phyloP scores from a whole-genome alignment of 148 eudicot genomes.

The Rhododendron griersonianum region DNA sequence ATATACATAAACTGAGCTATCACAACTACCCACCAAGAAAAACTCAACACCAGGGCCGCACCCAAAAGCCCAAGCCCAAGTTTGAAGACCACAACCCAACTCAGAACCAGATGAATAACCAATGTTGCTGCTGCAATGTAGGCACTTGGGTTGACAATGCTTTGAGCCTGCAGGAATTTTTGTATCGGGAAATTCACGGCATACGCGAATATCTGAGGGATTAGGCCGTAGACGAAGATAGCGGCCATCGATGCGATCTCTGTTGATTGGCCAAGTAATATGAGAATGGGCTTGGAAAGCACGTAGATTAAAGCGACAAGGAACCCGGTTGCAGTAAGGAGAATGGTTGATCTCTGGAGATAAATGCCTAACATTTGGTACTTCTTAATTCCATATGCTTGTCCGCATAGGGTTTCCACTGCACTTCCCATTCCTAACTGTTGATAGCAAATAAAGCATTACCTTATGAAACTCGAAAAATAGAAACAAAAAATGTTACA shows the following conservation, averaged over 20 bases:
- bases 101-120: slow-evolving; percentile 11
- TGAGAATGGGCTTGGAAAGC: slow-evolving; percentile 15
- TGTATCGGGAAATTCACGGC: slow-evolving; percentile 29
- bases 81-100: slow-evolving; percentile 14
- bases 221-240: slow-evolving; percentile 18
- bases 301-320: no score
- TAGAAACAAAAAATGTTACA: no score
- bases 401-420: slow-evolving; percentile 63
- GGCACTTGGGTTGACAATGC: slow-evolving; percentile 22
- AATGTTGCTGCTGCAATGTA: slow-evolving; percentile 10
- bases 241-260: slow-evolving; percentile 19
- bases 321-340: slow-evolving; percentile 17
- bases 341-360: slow-evolving; percentile 28
- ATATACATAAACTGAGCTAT: slow-evolving; percentile 22
- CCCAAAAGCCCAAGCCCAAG: slow-evolving; percentile 25
- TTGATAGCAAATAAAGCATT: neutral
- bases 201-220: slow-evolving; percentile 29
- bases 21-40: slow-evolving; percentile 26
- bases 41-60: slow-evolving; percentile 11
- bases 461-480: no score
- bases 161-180: slow-evolving; percentile 35
- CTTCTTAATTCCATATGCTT: slow-evolving; percentile 53
- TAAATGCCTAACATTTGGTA: slow-evolving; percentile 56
- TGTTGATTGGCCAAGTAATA: slow-evolving; percentile 17
- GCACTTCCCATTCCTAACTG: slow-evolving; percentile 75